Conservation (phyloP, 306 rosid species). For the Dalbergia cultrata region DNA sequence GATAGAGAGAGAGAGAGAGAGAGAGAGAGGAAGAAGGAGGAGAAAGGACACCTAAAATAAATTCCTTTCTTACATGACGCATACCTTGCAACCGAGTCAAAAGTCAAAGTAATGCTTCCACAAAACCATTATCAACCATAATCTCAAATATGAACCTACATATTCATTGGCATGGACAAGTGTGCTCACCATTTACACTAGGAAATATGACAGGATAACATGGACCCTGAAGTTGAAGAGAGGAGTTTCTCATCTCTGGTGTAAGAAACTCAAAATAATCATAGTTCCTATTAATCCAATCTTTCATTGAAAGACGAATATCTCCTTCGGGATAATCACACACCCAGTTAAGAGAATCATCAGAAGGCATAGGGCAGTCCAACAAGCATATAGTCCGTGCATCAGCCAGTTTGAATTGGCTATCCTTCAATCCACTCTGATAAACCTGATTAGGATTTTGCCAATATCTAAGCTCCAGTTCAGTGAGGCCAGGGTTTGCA, state of each 20-base stretch:
- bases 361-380: conserved; percentile 89
- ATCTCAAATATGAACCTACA: neutral
- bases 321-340: conserved; percentile 98
- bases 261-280: conserved; percentile 94
- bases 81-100: conserved; percentile 6
- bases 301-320: conserved; percentile 67
- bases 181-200: conserved; percentile 82
- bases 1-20: no score
- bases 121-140: conserved; percentile 18
- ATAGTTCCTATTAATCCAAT: conserved; percentile 80
- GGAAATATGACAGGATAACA: conserved; percentile 99
- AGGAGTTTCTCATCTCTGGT: conserved; percentile 89
- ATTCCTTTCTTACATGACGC: neutral
- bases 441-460: conserved; percentile 93
- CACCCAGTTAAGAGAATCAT: conserved; percentile 87
- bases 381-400: conserved; percentile 85
- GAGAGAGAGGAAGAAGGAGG: no score
- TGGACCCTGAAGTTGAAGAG: conserved; percentile 98
- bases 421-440: conserved; percentile 84
- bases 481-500: conserved; percentile 77
- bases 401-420: conserved; percentile 69
- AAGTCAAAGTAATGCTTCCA: neutral
- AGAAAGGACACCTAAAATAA: neutral
- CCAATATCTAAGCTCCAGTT: conserved; percentile 90
- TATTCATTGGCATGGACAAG: conserved; percentile 24